These are phyloP conservation scores for Fusarium irregulare DNA, from an alignment of 2,329 filamentous ascomycete genomes.

Conservation along the genomic window DNA sequence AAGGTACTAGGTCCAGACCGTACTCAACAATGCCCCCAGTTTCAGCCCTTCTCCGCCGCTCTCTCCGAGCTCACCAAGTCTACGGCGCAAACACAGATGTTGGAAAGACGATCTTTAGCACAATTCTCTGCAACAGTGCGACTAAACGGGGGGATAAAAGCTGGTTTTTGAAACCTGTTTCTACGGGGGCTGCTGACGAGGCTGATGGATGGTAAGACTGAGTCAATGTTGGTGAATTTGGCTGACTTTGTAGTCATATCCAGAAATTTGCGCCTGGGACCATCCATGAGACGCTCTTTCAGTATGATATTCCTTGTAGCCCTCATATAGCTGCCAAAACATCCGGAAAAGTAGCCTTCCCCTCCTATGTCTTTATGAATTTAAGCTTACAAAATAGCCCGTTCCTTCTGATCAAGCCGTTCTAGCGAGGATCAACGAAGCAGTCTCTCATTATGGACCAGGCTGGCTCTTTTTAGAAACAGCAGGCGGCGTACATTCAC, in stretches of 20 bases:
- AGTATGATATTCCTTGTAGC: constrained; percentile 80
- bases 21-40: constrained; percentile 55
- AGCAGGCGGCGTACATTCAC: constrained; percentile 84
- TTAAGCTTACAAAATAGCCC: no score
- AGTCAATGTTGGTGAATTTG: no score
- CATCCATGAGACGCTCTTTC: constrained; percentile 68
- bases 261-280: constrained; percentile 65
- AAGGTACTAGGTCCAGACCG: no score
- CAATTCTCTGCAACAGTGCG: constrained; percentile 75
- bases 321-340: constrained; percentile 76
- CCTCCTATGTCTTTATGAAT: no score
- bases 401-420: constrained; percentile 64
- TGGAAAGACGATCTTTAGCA: constrained; percentile 85
- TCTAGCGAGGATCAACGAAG: constrained; percentile 58
- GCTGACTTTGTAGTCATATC: constrained; percentile 64
- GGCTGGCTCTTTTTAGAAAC: constrained; percentile 82
- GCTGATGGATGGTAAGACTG: constrained; percentile 70
- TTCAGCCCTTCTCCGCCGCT: constrained; percentile 73
- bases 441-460: constrained; percentile 54
- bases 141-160: constrained; percentile 60
- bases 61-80: constrained; percentile 76
- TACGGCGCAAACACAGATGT: constrained; percentile 88
- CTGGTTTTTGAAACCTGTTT: constrained; percentile 83
- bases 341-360: constrained; percentile 54
- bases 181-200: constrained; percentile 76